Evolutionary conservation across 2,329 filamentous ascomycete species (phyloP).

Genomic region (Phyllosticta ampelicida): DNA sequence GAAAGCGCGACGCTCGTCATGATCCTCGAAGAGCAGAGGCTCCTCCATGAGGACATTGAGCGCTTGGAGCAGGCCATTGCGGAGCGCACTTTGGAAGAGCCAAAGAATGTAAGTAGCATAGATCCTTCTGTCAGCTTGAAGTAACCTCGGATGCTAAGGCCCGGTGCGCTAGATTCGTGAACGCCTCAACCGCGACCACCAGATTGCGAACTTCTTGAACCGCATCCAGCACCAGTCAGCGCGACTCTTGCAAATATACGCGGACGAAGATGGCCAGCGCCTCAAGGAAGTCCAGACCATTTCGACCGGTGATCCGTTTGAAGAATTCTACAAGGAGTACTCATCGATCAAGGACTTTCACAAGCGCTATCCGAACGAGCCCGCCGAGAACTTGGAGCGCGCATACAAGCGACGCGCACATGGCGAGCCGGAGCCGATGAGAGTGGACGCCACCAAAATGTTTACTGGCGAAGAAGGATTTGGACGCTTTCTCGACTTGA

Average conservation of each 20-base stretch:
- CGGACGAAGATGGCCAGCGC: constrained; percentile 61
- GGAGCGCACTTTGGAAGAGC: constrained; percentile 80
- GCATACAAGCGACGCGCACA: constrained; percentile 70
- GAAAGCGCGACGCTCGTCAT: constrained; percentile 34
- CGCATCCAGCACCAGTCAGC: constrained; percentile 80
- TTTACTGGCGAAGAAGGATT: constrained; percentile 95
- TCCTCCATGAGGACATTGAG: constrained; percentile 92
- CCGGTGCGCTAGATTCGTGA: constrained; percentile 61
- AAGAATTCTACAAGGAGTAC: constrained; percentile 82
- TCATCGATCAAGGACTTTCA: constrained; percentile 78
- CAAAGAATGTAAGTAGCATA: constrained; percentile 58
- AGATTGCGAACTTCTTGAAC: constrained; percentile 74
- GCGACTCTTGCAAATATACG: constrained; percentile 72
- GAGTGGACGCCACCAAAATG: constrained; percentile 70
- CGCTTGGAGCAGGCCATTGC: constrained; percentile 88
- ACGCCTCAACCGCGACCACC: constrained; percentile 80
- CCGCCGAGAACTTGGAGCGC: constrained; percentile 86
- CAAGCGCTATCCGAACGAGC: constrained; percentile 82
- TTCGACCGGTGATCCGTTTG: constrained; percentile 74
- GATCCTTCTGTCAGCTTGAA: background rate
- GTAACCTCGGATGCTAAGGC: constrained; percentile 9
- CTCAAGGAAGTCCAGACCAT: constrained; percentile 75
- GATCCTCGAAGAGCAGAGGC: constrained; percentile 87
- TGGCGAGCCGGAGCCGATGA: constrained; percentile 48
- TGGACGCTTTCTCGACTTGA: constrained; percentile 86